Evolutionary conservation across 2,329 filamentous ascomycete genomes (phyloP).

Genomic region (Diaporthe aspalathi): DNA sequence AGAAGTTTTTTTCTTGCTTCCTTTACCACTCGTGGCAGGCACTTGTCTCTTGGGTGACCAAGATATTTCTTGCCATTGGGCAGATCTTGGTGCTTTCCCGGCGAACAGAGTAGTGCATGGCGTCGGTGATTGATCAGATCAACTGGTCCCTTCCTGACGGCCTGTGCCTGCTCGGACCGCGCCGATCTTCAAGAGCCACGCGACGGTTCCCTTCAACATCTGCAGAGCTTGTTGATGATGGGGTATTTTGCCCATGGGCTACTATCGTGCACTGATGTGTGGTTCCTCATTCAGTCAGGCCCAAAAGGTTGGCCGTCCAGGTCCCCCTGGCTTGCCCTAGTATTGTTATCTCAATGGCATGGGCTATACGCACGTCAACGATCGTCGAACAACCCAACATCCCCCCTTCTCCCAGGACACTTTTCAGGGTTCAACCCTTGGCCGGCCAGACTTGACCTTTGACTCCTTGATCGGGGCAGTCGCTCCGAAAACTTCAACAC

Average conservation of each 20-base stretch:
- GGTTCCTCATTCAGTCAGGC: background rate
- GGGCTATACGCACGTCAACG: slow-evolving; percentile 20
- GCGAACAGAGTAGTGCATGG: background rate
- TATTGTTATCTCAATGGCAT: background rate
- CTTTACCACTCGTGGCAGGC: background rate
- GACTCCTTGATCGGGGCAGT: background rate
- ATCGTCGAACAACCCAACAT: background rate
- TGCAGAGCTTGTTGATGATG: slow-evolving; percentile 15
- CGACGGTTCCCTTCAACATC: slow-evolving; percentile 18
- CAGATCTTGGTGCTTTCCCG: background rate
- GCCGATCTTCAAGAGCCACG: slow-evolving; percentile 23
- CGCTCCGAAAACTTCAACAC: background rate
- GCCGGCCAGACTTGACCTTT: background rate
- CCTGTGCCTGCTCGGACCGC: slow-evolving; percentile 31
- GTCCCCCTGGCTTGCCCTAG: background rate
- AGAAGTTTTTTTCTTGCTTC: background rate
- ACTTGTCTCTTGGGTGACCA: background rate
- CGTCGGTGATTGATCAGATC: background rate
- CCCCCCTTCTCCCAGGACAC: too few relatives aligned
- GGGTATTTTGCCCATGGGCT: background rate
- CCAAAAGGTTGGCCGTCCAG: background rate
- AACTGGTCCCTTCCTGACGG: background rate
- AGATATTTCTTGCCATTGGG: background rate
- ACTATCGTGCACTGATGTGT: slow-evolving; percentile 7
- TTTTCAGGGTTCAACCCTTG: slow-evolving; percentile 18